Evolutionary conservation across 257 asterid species (phyloP).

Genomic region (Avicennia marina): DNA sequence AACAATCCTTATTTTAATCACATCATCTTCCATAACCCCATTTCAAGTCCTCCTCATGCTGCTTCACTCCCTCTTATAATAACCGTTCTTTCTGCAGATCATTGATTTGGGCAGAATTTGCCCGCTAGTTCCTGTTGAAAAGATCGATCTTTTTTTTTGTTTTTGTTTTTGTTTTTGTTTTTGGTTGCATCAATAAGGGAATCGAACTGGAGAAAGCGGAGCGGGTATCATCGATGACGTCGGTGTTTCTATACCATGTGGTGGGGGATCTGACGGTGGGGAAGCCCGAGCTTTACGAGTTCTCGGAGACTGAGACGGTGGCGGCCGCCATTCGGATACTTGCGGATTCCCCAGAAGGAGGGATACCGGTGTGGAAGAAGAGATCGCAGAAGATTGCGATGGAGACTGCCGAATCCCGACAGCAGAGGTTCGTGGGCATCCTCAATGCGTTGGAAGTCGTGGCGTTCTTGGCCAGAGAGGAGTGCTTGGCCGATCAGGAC

Average conservation of each 20-base stretch:
- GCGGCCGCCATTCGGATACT: constrained; percentile 81
- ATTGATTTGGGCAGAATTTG: not conserved
- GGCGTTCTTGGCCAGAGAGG: constrained; percentile 76
- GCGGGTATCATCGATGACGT: constrained; percentile 43
- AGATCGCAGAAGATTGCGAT: constrained; percentile 44
- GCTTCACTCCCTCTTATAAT: constrained; percentile 49
- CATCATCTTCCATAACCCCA: constrained; percentile 32
- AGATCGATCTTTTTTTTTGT: too few relatives aligned
- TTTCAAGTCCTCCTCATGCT: constrained; percentile 47
- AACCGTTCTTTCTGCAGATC: too few relatives aligned
- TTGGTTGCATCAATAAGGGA: not conserved
- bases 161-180: too few relatives aligned
- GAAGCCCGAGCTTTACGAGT: constrained; percentile 90
- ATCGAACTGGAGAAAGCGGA: not conserved
- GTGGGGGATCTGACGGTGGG: constrained; percentile 99
- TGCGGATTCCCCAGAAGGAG: constrained; percentile 87
- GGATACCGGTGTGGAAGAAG: constrained; percentile 87
- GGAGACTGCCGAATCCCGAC: constrained; percentile 73
- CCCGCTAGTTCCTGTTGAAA: too few relatives aligned
- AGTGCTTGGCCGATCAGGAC: constrained; percentile 61
- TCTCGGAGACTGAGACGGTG: constrained; percentile 73
- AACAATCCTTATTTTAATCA: constrained; percentile 14
- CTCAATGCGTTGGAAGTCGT: constrained; percentile 80
- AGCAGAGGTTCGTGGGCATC: constrained; percentile 85
- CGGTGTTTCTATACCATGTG: constrained; percentile 87